phyloP scores from a whole-genome alignment of 2,329 filamentous ascomycete species.

The Claviceps pusilla region DNA sequence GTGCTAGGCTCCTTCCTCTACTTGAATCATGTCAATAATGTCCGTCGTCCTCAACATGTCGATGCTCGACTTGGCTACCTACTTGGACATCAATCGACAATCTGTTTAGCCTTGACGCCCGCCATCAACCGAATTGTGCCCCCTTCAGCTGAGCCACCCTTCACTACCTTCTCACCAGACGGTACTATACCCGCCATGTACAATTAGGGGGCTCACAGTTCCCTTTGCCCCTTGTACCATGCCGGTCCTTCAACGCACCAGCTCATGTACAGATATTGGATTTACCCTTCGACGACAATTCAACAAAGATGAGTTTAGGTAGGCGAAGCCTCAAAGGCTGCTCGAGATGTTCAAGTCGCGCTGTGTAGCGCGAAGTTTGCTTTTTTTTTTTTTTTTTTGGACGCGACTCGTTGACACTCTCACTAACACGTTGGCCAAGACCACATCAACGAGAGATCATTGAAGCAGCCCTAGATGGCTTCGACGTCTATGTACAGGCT shows the following conservation, averaged over 20 bases:
- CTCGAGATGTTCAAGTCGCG: neutral
- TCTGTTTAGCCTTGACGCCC: neutral
- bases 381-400: too few relatives aligned
- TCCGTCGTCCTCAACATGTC: neutral
- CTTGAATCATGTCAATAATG: neutral
- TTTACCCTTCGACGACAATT: slow-evolving; percentile 63
- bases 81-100: neutral
- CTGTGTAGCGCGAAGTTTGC: neutral
- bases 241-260: slow-evolving; percentile 28
- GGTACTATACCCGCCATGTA: neutral
- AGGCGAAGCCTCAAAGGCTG: slow-evolving; percentile 7
- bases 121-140: neutral
- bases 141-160: neutral
- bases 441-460: slow-evolving; percentile 83
- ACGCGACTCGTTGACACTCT: neutral
- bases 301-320: slow-evolving; percentile 60
- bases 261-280: slow-evolving; percentile 49
- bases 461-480: slow-evolving; percentile 58
- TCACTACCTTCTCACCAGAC: neutral
- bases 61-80: neutral
- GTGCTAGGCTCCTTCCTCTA: neutral
- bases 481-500: slow-evolving; percentile 89
- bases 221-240: slow-evolving; percentile 13
- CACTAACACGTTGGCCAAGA: slow-evolving; percentile 31
- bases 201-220: neutral